Percentiles rank a stretch among this genome's conserved stretches.
Conservation (phyloP, 2,329 filamentous ascomycete species). For the Alternaria gansuensis region DNA sequence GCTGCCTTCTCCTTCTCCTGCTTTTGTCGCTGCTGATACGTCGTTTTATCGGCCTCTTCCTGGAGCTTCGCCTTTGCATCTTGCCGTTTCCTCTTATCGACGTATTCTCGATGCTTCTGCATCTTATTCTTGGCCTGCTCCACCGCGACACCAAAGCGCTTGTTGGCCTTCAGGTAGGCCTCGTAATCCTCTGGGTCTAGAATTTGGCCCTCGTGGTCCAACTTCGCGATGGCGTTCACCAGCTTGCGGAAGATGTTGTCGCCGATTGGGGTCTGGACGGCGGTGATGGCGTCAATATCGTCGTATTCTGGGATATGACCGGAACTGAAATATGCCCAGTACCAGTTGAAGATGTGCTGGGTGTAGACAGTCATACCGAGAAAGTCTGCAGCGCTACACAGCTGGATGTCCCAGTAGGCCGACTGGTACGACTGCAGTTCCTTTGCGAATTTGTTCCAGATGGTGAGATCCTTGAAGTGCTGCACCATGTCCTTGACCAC, state of each 20-base stretch:
- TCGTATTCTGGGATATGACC: neutral
- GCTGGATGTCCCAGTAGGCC: neutral
- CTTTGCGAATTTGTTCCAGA: neutral
- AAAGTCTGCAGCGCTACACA: slow-evolving; percentile 8
- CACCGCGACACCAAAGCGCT: slow-evolving; percentile 3
- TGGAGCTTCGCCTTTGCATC: neutral
- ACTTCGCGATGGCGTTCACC: neutral
- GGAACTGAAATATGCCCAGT: slow-evolving; percentile 7
- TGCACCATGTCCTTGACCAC: neutral
- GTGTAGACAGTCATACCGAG: slow-evolving; percentile 12
- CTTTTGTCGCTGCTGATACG: neutral
- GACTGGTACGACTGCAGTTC: neutral
- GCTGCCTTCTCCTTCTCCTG: neutral
- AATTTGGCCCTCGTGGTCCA: neutral
- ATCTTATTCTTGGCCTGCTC: neutral
- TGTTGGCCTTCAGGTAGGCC: neutral
- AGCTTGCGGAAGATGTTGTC: slow-evolving; percentile 4
- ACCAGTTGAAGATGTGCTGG: slow-evolving; percentile 12
- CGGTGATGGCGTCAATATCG: slow-evolving; percentile 1
- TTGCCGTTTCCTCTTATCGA: neutral
- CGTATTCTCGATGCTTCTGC: neutral
- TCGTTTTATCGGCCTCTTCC: neutral
- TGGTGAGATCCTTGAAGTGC: neutral
- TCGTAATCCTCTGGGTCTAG: neutral
- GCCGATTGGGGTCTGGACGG: neutral